These are phyloP conservation scores for Nakaseomyces uthaithaninus DNA, from an alignment of 1,139 yeast species.

Conservation along the genomic window DNA sequence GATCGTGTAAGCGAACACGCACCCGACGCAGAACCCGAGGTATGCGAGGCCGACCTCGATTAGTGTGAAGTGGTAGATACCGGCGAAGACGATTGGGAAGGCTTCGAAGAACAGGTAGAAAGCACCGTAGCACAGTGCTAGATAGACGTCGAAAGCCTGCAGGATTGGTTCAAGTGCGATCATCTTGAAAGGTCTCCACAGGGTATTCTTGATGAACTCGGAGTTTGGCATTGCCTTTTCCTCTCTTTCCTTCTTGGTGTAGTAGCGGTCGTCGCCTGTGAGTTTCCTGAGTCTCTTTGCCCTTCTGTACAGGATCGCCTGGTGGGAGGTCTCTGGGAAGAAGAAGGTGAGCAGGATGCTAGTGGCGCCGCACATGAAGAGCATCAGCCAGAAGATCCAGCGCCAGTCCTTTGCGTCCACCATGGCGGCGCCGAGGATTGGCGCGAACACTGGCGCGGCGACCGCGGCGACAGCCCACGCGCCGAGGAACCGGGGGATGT, in stretches of 20 bases:
- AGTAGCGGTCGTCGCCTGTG: constrained; percentile 40
- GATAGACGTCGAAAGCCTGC: constrained; percentile 31
- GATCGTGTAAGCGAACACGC: constrained; percentile 15
- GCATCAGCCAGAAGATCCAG: constrained; percentile 41
- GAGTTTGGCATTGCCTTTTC: constrained; percentile 41
- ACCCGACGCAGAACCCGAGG: constrained; percentile 23
- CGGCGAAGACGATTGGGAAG: constrained; percentile 47
- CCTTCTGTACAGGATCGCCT: constrained; percentile 40
- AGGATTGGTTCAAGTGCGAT: constrained; percentile 28
- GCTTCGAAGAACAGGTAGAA: constrained; percentile 56
- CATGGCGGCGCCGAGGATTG: constrained; percentile 47
- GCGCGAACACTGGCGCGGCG: constrained; percentile 59
- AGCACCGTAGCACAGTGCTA: constrained; percentile 47
- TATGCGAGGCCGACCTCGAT: constrained; percentile 20
- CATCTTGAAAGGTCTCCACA: constrained; percentile 45
- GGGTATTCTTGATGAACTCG: constrained; percentile 40
- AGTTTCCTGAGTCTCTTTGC: constrained; percentile 41
- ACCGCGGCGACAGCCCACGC: constrained; percentile 48
- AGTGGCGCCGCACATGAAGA: constrained; percentile 36
- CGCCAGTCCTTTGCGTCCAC: constrained; percentile 41
- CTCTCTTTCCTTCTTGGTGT: constrained; percentile 39
- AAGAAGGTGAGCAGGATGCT: constrained; percentile 33
- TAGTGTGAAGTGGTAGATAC: constrained; percentile 39
- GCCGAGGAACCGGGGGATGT: constrained; percentile 38
- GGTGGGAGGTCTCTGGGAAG: constrained; percentile 46